Evolutionary conservation across 495 filamentous ascomycete genomes (phyloP).

Genomic region (Neurospora sp.): DNA sequence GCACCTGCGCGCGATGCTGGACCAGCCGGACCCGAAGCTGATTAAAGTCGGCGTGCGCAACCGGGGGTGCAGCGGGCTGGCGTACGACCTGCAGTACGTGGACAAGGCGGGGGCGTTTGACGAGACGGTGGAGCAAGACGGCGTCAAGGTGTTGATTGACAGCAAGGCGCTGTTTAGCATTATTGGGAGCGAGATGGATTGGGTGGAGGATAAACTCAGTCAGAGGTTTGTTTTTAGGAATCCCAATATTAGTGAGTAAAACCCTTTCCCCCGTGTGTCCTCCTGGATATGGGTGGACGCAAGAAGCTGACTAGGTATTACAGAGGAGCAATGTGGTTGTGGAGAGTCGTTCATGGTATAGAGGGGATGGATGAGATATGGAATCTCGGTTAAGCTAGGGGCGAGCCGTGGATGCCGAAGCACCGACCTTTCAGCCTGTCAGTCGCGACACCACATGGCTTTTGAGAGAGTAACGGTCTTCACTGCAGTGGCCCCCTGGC

Average conservation of each 20-base stretch:
- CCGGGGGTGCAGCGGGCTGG: constrained; percentile 84
- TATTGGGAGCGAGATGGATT: constrained; percentile 98
- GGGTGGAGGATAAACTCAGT: constrained; percentile 90
- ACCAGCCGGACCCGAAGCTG: constrained; percentile 76
- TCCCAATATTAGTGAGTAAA: constrained; percentile 88
- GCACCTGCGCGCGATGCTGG: constrained; percentile 63
- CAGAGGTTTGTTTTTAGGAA: constrained; percentile 88
- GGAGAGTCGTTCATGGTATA: constrained; percentile 94
- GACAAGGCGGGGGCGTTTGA: constrained; percentile 82
- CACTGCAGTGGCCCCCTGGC: background rate
- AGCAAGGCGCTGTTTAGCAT: constrained; percentile 96
- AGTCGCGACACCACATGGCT: background rate
- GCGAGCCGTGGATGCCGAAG: background rate
- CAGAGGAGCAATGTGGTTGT: constrained; percentile 95
- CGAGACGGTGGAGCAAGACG: constrained; percentile 89
- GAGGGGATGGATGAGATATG: background rate
- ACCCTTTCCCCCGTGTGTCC: too few species aligned
- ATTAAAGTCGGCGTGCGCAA: constrained; percentile 94
- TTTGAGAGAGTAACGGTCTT: background rate
- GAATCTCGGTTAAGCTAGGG: background rate
- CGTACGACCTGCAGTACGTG: constrained; percentile 94
- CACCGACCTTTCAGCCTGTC: background rate
- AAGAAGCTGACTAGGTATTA: too few species aligned
- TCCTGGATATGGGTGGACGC: too few species aligned
- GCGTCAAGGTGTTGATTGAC: constrained; percentile 91